Conservation (phyloP, 805 yeast genomes). For the Candida sithepensis region DNA sequence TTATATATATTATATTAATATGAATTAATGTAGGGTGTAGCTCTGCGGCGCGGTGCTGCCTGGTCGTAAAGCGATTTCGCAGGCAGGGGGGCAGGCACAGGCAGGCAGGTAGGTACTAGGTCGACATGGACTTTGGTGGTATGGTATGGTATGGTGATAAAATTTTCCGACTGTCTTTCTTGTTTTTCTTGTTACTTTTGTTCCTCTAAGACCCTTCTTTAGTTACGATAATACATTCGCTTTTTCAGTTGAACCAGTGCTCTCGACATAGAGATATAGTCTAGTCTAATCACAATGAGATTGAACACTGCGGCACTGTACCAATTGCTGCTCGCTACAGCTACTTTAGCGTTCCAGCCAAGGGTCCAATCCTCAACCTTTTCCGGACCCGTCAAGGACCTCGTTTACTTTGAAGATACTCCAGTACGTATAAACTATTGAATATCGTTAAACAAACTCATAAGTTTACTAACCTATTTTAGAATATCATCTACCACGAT, state of each 20-base stretch:
- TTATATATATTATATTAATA: no score
- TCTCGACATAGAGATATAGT: neutral
- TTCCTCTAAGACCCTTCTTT: neutral
- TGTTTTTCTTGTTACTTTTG: neutral
- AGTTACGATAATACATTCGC: neutral
- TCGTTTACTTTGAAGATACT: constrained; percentile 18
- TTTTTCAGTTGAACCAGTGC: neutral
- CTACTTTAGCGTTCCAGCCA: constrained; percentile 23
- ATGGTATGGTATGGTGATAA: no score
- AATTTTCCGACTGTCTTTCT: neutral
- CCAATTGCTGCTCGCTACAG: constrained; percentile 7
- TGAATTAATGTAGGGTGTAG: no score
- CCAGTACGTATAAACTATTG: constrained; percentile 8
- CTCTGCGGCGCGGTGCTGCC: neutral
- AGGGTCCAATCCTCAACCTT: constrained; percentile 22
- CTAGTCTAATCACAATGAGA: neutral
- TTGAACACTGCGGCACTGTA: neutral
- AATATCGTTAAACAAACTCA: neutral
- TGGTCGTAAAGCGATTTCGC: no score
- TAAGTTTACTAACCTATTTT: neutral
- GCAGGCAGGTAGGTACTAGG: neutral
- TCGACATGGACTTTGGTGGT: neutral
- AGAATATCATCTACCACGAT: constrained; percentile 21
- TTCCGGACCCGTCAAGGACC: constrained; percentile 15
- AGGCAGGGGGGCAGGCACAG: neutral